phyloP scores from a whole-genome alignment of 2,329 filamentous ascomycete species.

The Colletotrichum australisinense region DNA sequence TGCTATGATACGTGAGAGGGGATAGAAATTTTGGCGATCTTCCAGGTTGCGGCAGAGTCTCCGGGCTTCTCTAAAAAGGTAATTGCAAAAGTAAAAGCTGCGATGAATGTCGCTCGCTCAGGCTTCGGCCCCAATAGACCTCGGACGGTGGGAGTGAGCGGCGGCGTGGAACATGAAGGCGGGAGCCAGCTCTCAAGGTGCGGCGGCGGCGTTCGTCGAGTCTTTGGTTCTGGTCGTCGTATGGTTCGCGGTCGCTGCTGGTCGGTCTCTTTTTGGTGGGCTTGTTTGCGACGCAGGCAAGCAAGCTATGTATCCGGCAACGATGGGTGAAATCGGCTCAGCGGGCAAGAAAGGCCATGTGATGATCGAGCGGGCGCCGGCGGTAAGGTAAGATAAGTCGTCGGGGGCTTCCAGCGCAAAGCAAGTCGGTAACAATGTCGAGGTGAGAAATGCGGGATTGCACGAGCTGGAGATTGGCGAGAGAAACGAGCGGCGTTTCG shows the following conservation, averaged over 20 bases:
- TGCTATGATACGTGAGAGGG: neutral
- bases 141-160: constrained; percentile 28
- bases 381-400: neutral
- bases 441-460: neutral
- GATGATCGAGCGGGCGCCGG: neutral
- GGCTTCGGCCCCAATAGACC: constrained; percentile 22
- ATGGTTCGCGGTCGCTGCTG: neutral
- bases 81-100: neutral
- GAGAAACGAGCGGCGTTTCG: constrained; percentile 12
- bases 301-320: neutral
- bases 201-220: neutral
- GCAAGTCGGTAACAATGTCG: constrained; percentile 13
- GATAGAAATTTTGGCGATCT: neutral
- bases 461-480: constrained; percentile 3
- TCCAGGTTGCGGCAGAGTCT: neutral
- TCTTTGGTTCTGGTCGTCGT: neutral
- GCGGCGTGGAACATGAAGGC: constrained; percentile 34
- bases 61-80: constrained; percentile 1
- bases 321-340: constrained; percentile 7
- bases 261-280: neutral
- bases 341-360: neutral
- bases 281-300: neutral
- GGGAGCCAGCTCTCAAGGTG: constrained; percentile 21
- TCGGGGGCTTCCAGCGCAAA: neutral
- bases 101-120: neutral